Evolutionary conservation across 306 rosid genomes (phyloP).

Genomic region (Quercus gilva): DNA sequence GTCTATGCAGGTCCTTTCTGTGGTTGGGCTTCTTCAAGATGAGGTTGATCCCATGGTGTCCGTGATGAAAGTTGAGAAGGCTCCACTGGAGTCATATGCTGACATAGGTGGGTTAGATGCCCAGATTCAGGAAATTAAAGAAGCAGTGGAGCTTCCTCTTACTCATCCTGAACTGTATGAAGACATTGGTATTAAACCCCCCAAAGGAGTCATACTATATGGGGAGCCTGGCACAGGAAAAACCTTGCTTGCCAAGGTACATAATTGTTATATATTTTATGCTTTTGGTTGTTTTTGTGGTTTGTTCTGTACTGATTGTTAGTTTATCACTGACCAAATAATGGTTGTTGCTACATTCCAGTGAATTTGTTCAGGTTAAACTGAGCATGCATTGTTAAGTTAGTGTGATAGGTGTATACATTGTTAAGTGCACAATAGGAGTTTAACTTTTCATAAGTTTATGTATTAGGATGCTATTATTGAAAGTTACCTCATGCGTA

Average conservation of each 20-base stretch:
- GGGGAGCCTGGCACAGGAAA: conserved; percentile 71
- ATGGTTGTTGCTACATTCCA: background rate
- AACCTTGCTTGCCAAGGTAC: conserved; percentile 65
- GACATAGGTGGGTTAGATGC: conserved; percentile 69
- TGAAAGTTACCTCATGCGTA: too few relatives aligned
- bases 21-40: conserved; percentile 66
- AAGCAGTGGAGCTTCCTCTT: conserved; percentile 67
- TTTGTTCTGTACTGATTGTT: background rate
- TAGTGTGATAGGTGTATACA: too few relatives aligned
- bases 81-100: conserved; percentile 61
- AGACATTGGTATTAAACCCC: conserved; percentile 65
- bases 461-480: too few relatives aligned
- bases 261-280: background rate
- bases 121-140: conserved; percentile 62
- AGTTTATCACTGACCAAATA: background rate
- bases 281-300: background rate
- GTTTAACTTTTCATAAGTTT: too few relatives aligned
- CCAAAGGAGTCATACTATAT: conserved; percentile 54
- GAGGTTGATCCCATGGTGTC: conserved; percentile 77
- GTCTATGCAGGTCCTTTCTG: conserved; percentile 51
- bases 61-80: conserved; percentile 69
- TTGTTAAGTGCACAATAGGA: too few relatives aligned
- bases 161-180: conserved; percentile 66
- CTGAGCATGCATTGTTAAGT: too few relatives aligned
- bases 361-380: background rate